These are phyloP conservation scores for Teunomyces stri DNA, from an alignment of 805 yeast species.

Conservation along the genomic window DNA sequence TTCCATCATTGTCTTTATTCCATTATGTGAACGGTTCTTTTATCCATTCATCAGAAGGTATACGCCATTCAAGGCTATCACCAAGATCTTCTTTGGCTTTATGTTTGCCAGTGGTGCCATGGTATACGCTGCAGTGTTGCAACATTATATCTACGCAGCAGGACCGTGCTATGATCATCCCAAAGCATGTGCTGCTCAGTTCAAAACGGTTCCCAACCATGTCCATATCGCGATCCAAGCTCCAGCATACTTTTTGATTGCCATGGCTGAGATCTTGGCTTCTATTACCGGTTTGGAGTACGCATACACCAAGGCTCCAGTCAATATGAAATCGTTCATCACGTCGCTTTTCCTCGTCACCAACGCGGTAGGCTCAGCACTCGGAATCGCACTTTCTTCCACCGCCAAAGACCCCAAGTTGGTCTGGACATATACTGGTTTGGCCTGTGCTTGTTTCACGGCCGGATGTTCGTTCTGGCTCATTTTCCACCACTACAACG, in stretches of 20 bases:
- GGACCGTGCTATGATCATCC: slow-evolving; percentile 75
- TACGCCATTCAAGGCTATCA: slow-evolving; percentile 62
- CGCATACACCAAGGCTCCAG: slow-evolving; percentile 84
- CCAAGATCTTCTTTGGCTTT: slow-evolving; percentile 71
- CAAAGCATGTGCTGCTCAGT: slow-evolving; percentile 43
- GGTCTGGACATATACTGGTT: slow-evolving; percentile 64
- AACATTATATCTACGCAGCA: slow-evolving; percentile 60
- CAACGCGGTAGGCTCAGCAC: slow-evolving; percentile 70
- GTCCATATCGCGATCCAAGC: slow-evolving; percentile 68
- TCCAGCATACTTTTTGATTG: slow-evolving; percentile 69
- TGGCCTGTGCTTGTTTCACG: slow-evolving; percentile 56
- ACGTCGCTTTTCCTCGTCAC: slow-evolving; percentile 65
- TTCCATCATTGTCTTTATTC: slow-evolving; percentile 70
- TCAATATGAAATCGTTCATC: slow-evolving; percentile 59
- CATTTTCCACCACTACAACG: slow-evolving; percentile 52
- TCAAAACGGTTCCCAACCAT: slow-evolving; percentile 43
- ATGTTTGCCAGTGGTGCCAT: slow-evolving; percentile 60
- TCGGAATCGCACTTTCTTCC: slow-evolving; percentile 69
- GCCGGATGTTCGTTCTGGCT: slow-evolving; percentile 64
- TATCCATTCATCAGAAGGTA: slow-evolving; percentile 44
- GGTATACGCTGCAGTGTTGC: slow-evolving; percentile 75
- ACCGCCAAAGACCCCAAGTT: slow-evolving; percentile 66
- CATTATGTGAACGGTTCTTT: slow-evolving; percentile 57
- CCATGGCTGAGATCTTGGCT: slow-evolving; percentile 72
- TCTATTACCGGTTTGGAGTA: slow-evolving; percentile 78